These are phyloP conservation scores for Pythium brachiatum DNA, from an alignment of 352 stramenopile genomes.

Conservation along the genomic window DNA sequence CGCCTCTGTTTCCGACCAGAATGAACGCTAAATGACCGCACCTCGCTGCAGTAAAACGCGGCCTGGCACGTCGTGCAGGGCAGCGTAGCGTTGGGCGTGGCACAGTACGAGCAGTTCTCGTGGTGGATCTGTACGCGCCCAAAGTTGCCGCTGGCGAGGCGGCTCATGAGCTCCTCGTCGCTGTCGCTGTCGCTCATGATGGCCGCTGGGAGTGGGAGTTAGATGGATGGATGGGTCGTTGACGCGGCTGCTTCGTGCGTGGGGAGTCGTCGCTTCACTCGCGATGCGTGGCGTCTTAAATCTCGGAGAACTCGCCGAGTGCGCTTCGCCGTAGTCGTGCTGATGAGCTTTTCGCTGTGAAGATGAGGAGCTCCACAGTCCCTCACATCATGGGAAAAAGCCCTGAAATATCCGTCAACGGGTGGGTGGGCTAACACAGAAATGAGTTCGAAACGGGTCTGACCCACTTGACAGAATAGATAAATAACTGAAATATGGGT, in stretches of 20 bases:
- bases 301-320: background rate
- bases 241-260: background rate
- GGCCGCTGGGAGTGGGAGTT: background rate
- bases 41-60: conserved; percentile 72
- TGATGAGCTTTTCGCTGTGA: background rate
- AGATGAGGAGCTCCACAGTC: conserved; percentile 1
- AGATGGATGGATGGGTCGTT: background rate
- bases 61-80: conserved; percentile 67
- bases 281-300: background rate
- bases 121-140: conserved; percentile 23
- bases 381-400: conserved; percentile 10
- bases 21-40: no score
- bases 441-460: background rate
- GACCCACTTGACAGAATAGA: no score
- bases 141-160: conserved; percentile 46
- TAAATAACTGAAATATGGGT: no score
- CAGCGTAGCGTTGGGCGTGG: conserved; percentile 45
- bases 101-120: conserved; percentile 79
- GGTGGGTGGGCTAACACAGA: conserved; percentile 12
- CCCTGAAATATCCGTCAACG: conserved; percentile 22
- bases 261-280: background rate
- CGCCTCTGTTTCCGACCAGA: background rate
- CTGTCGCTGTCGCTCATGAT: conserved; percentile 78
- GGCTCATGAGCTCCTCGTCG: conserved; percentile 85
- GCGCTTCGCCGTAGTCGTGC: background rate